Evolutionary conservation across 2,329 filamentous ascomycete genomes (phyloP), one percentile per base, ranked within the genome.

Genomic region (Cytospora chrysosperma): DNA sequence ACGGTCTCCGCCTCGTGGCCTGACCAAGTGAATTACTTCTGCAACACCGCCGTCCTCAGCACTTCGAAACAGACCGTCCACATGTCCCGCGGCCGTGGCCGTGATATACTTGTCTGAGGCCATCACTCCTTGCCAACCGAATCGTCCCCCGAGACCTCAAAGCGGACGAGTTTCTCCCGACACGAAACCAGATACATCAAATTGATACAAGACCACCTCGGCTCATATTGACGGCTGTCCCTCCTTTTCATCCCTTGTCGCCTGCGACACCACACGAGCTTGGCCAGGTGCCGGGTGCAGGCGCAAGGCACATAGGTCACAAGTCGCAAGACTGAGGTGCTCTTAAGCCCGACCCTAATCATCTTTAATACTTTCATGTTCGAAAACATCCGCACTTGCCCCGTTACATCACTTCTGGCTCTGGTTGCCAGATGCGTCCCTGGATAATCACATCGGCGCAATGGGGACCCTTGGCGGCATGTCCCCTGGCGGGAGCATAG

Each of bases 401-500:
- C 21, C 13, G 43, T 27, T 49, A 40, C 57, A 63, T 15, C 50
- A 55, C 66, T 67, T 64, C 57, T 59, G 62, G 65, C 70, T 68
- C 70, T 72, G 27, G 43, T n/a, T 57, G 74, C 75, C 81, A 79
- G 78, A 83, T 84, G 80, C 80, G 76, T 74, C 72, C 74, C 72
- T 72, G 70, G 72, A 74, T 69, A 68, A 72, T 70, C 69, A 72
- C 73, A 71, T 68, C 64, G 70, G 77, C 77, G 79, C 75, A 76
- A 92, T 92, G 89, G 87, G 87, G 77, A 82, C 86, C 74, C 82
- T 91, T 75, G 87, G 88, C 81, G 88, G 88, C 77, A 81, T 93
- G 78, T 92, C 90, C 78, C 88, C 90, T 69, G 86, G 85, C 75
- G 90, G 89, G 80, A 91, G 87, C 76, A 88, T 93, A 77, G 88